A percentile compares a stretch with the other conserved stretches of the same genome.
Evolutionary conservation across 805 yeast species (phyloP).

Genomic region (Jamesozyma lodderae): DNA sequence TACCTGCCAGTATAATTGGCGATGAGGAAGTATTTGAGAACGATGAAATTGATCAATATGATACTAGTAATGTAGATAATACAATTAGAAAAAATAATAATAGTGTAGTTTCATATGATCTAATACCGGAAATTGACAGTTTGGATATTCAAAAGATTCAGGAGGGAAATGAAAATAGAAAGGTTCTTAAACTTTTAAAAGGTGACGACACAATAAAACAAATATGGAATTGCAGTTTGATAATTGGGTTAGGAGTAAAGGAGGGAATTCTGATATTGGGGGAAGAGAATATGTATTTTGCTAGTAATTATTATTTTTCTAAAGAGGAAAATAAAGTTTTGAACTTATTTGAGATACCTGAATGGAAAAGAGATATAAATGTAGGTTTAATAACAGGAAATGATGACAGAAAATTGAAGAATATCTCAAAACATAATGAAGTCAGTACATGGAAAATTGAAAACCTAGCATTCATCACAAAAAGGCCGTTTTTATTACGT

Average conservation of each 20-base stretch:
- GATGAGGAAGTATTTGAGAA: background rate
- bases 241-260: slow-evolving; percentile 65
- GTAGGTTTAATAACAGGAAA: slow-evolving; percentile 52
- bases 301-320: slow-evolving; percentile 53
- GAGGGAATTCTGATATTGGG: slow-evolving; percentile 75
- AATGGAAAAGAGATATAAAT: slow-evolving; percentile 54
- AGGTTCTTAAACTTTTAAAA: slow-evolving; percentile 58
- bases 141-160: slow-evolving; percentile 23
- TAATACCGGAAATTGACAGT: slow-evolving; percentile 35
- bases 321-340: slow-evolving; percentile 45
- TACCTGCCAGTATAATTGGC: slow-evolving; percentile 34
- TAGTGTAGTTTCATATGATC: slow-evolving; percentile 32
- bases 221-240: slow-evolving; percentile 66
- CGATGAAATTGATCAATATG: background rate
- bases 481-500: slow-evolving; percentile 64
- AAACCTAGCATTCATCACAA: slow-evolving; percentile 55
- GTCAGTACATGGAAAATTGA: slow-evolving; percentile 53
- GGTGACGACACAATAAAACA: slow-evolving; percentile 64
- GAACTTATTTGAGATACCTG: slow-evolving; percentile 59
- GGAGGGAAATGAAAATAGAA: slow-evolving; percentile 62
- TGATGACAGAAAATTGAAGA: slow-evolving; percentile 5
- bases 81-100: background rate
- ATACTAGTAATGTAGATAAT: background rate
- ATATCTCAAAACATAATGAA: slow-evolving; percentile 7
- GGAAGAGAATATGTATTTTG: slow-evolving; percentile 50